Evolutionary conservation across 106 monocot species (phyloP), one percentile per base, ranked within the genome.

Genomic region (Acanthochlamys bracteata): DNA sequence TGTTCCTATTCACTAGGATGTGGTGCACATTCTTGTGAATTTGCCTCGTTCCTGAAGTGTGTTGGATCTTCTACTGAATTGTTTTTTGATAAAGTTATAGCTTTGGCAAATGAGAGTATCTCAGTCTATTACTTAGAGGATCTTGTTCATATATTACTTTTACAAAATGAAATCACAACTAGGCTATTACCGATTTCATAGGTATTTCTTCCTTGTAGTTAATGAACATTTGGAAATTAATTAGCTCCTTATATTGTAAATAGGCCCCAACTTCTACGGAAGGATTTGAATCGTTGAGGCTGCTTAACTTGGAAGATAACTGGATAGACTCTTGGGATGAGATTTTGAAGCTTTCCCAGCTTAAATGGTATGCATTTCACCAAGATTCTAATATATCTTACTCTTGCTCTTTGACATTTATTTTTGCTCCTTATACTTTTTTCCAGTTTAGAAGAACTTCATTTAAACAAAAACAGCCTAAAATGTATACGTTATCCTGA

Each of bases 261-360:
- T 68, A 90, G 90, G 56, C 15, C 17, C 59, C 53, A 63, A 73
- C 47, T 58, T 69, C 24, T 69, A 69, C 78, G 59, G n/a, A 62
- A 74, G 83, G 82, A 69, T 90, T 95, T 71, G 52, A 73, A 42
- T 76, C 71, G 20, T 60, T 98, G 67, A 73, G 74, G 17, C 57
- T 98, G 56, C 66, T 98, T 61, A 98, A 91, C 79, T 80, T 98
- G 61, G 96, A 98, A 68, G 76, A 85, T 63, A 98, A 88, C 63
- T 63, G 60, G 25, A 80, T 98, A 69, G 74, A 72, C 26, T 62
- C 61, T 23, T 91, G 96, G 96, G 81, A 85, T 68, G 91, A 92
- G 63, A 69, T 92, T 77, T 61, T 88, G 71, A 91, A 85, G 71
- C 80, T 98, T 76, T 88, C 76, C 66, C 72, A 66, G 17, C 66